A percentile compares a stretch with the other conserved stretches of the same genome.
Conservation (phyloP, 2,329 filamentous ascomycete species). For the Corynespora cassiicola region DNA sequence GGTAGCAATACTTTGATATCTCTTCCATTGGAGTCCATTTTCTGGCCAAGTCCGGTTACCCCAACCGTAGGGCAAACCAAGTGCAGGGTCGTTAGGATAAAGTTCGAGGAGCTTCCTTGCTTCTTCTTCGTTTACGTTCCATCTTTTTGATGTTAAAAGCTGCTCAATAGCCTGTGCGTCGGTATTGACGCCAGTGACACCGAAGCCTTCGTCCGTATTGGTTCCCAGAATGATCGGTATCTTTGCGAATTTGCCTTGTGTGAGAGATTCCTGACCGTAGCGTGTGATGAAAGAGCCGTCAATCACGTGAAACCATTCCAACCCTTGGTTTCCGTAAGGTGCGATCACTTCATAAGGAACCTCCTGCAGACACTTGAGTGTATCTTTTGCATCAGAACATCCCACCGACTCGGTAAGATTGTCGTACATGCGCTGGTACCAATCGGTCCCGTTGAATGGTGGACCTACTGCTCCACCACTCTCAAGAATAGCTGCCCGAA, state of each 20-base stretch:
- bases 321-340: conserved; percentile 31
- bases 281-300: conserved; percentile 33
- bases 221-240: conserved; percentile 68
- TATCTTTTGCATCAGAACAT: conserved; percentile 25
- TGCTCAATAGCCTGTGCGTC: conserved; percentile 42
- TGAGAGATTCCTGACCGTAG: conserved; percentile 40
- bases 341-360: conserved; percentile 34
- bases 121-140: conserved; percentile 28
- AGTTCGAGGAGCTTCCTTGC: conserved; percentile 28
- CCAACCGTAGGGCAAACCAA: conserved; percentile 51
- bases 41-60: conserved; percentile 38
- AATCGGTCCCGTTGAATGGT: conserved; percentile 37
- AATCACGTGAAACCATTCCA: conserved; percentile 39
- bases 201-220: conserved; percentile 70
- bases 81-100: conserved; percentile 48
- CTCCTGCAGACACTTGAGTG: conserved; percentile 32
- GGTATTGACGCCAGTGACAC: conserved; percentile 57
- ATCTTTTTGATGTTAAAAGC: conserved; percentile 40
- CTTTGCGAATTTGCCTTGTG: conserved; percentile 63
- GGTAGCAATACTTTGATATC: conserved; percentile 35
- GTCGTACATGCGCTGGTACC: conserved; percentile 39
- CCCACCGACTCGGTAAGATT: conserved; percentile 34
- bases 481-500: conserved; percentile 51
- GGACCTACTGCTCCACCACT: conserved; percentile 41
- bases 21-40: conserved; percentile 33